Conservation (phyloP, 768 basidiomycete species). For the Auricularia heimuer region DNA sequence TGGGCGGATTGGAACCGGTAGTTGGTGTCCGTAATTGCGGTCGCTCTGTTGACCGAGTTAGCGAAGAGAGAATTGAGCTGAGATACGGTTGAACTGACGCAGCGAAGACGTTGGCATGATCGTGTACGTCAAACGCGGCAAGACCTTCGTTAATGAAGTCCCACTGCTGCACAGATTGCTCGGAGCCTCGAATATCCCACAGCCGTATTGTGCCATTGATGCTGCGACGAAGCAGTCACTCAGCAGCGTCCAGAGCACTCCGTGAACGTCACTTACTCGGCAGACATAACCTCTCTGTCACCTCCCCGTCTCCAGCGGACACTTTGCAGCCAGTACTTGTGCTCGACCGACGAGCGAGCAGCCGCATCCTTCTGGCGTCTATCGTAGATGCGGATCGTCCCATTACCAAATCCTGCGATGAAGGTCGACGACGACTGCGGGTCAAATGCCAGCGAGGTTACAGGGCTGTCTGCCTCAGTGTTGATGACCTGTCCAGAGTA, state of each 20-base stretch:
- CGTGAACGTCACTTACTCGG: constrained; percentile 42
- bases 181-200: constrained; percentile 74
- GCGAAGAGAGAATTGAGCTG: not conserved
- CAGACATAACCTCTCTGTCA: constrained; percentile 67
- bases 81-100: constrained; percentile 41
- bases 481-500: constrained; percentile 57
- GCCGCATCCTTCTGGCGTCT: constrained; percentile 81
- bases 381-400: constrained; percentile 83
- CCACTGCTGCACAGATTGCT: constrained; percentile 51
- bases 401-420: constrained; percentile 88
- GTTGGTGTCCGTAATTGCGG: constrained; percentile 45
- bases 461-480: constrained; percentile 82
- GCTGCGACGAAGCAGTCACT: constrained; percentile 30
- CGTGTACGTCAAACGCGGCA: constrained; percentile 80
- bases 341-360: constrained; percentile 66
- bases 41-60: constrained; percentile 20
- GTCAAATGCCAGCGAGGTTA: constrained; percentile 79
- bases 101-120: constrained; percentile 73
- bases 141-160: constrained; percentile 62
- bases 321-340: constrained; percentile 83
- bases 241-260: too few species aligned
- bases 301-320: constrained; percentile 73
- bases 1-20: constrained; percentile 59
- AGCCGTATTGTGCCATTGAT: constrained; percentile 82
- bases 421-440: constrained; percentile 68